These are phyloP conservation scores for Elsinoe fawcettii DNA, from an alignment of 2,329 filamentous ascomycete genomes.

Conservation along the genomic window DNA sequence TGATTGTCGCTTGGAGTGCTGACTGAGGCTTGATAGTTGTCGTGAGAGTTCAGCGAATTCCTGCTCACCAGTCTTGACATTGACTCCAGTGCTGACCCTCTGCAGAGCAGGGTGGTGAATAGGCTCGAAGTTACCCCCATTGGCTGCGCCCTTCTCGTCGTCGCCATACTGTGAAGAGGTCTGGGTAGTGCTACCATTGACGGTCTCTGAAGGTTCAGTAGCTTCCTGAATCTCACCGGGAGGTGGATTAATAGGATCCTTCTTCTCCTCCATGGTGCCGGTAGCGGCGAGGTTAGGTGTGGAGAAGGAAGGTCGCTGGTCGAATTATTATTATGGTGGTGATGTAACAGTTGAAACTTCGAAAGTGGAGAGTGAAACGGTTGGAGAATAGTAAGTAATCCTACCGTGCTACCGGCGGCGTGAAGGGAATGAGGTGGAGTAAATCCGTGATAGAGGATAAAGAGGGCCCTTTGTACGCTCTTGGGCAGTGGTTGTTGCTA, in stretches of 20 bases:
- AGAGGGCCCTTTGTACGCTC: background rate
- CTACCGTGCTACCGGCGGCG: background rate
- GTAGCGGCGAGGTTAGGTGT: background rate
- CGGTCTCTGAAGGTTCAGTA: background rate
- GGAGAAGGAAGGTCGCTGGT: background rate
- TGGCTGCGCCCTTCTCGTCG: background rate
- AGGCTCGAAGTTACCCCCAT: background rate
- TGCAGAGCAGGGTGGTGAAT: constrained; percentile 15
- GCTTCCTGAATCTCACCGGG: background rate
- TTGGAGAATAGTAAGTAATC: constrained; percentile 1
- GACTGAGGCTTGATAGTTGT: constrained; percentile 36
- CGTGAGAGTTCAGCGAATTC: constrained; percentile 61
- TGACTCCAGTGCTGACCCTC: constrained; percentile 41
- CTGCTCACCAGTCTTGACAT: constrained; percentile 58
- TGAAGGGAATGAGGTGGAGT: background rate
- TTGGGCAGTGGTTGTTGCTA: background rate
- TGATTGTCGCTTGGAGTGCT: constrained; percentile 32
- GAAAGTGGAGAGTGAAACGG: constrained; percentile 5
- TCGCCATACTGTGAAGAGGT: constrained; percentile 5
- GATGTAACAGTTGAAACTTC: constrained; percentile 10
- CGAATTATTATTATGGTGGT: constrained; percentile 4
- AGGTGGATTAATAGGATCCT: background rate
- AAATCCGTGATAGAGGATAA: background rate
- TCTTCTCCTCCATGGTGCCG: constrained; percentile 6
- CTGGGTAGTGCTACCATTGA: constrained; percentile 6